Evolutionary conservation across 2,329 filamentous ascomycete genomes (phyloP), one percentile per base, ranked within the genome.

Genomic region (Aureobasidium sp.): DNA sequence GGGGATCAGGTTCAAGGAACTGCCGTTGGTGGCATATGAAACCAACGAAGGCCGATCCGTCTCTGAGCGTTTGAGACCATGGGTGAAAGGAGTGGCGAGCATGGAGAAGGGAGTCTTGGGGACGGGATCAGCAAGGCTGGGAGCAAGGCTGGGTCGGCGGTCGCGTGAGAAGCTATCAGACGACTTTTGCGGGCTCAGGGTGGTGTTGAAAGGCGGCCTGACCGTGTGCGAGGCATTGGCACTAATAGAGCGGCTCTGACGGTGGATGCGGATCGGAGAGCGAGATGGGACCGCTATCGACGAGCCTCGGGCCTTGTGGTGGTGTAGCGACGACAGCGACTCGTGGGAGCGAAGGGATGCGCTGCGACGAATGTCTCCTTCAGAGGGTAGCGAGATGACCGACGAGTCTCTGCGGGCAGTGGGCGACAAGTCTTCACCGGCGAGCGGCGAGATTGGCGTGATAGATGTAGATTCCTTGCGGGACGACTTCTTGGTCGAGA

Each of bases 301-400:
- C 12, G 58, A 55, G 29, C 49, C 51, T 39, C 63, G 45, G 15
- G 49, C 12, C 37, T 52, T 57, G 56, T 55, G 62, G 34, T 41
- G 42, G 31, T 57, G 48, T 41, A 52, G 15, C 31, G 42, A 51
- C 25, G 53, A 51, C 22, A 65, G 68, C 31, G 68, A 67, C 14
- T 66, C 67, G 64, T 68, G 75, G 55, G 74, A 75, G 63, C 75
- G 74, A 31, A 78, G 69, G n/a, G 75, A 77, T 62, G 74, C 72
- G 58, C 71, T 71, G 37, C 75, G 68, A 34, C 75, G 73, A 64
- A 78, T 66, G 65, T 74, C 70, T 64, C 76, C 64, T 64, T 76
- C 75, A 22, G 61, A 65, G 34, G 68, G 63, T 29, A 73, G 63
- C 51, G 68, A 69, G 31, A 67, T 52, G 53, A 71, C 63, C 56